A percentile compares a stretch with the other conserved stretches of the same genome.
Conservation (phyloP, 805 yeast species). For the Candida maris region DNA sequence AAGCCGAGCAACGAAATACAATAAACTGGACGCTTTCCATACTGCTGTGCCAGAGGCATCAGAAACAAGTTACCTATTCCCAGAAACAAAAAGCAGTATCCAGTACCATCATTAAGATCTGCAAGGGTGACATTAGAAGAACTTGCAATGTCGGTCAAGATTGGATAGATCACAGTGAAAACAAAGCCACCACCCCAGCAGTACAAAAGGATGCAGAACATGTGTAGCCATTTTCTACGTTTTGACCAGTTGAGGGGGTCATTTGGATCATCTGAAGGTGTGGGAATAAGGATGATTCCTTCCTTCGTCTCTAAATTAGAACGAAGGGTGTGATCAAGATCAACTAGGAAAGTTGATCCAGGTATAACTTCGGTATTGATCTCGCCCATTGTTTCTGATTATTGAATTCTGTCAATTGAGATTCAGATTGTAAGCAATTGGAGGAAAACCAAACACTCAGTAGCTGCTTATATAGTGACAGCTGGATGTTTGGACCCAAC, state of each 20-base stretch:
- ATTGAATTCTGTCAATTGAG: no score
- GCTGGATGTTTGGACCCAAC: no score
- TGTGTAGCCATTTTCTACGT: slow-evolving; percentile 37
- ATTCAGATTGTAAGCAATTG: no score
- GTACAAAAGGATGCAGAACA: slow-evolving; percentile 42
- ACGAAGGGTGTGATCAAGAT: slow-evolving; percentile 25
- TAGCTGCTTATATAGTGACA: no score
- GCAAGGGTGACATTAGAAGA: slow-evolving; percentile 17
- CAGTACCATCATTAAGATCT: slow-evolving; percentile 37
- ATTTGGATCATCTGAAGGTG: slow-evolving; percentile 31
- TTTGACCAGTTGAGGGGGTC: slow-evolving; percentile 31
- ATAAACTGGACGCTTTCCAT: slow-evolving; percentile 37
- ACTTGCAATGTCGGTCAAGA: slow-evolving; percentile 22
- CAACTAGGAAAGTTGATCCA: slow-evolving; percentile 47
- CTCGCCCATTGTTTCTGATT: not conserved
- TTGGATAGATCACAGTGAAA: slow-evolving; percentile 25
- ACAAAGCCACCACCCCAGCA: slow-evolving; percentile 26
- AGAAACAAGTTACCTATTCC: slow-evolving; percentile 37
- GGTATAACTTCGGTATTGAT: slow-evolving; percentile 25
- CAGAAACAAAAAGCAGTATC: slow-evolving; percentile 39
- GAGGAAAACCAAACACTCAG: no score
- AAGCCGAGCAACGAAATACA: slow-evolving; percentile 31
- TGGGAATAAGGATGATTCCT: slow-evolving; percentile 29
- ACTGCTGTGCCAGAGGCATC: slow-evolving; percentile 37
- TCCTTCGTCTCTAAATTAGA: slow-evolving; percentile 10